phyloP scores from a whole-genome alignment of 768 basidiomycete species.

The Xerocomellus chrysenteron region DNA sequence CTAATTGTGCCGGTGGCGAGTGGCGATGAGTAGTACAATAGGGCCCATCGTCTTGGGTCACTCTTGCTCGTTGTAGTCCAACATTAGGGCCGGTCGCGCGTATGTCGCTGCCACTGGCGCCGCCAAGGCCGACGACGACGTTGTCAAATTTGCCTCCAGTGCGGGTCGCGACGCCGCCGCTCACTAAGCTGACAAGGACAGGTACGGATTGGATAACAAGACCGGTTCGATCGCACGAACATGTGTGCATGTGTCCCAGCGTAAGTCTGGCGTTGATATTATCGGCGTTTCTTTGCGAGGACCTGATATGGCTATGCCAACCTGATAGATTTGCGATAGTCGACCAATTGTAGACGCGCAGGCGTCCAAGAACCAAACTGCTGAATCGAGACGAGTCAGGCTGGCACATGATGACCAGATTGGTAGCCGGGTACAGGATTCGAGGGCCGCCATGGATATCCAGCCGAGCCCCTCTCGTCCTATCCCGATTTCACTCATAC shows the following conservation, averaged over 20 bases:
- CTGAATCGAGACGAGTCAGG: constrained; percentile 46
- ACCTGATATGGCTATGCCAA: constrained; percentile 18
- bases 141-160: constrained; percentile 11
- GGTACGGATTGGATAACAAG: constrained; percentile 4
- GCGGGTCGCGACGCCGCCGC: constrained; percentile 18
- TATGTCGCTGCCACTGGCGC: not conserved
- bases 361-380: constrained; percentile 16
- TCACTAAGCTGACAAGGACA: constrained; percentile 8
- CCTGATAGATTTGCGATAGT: constrained; percentile 24
- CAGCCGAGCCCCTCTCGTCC: constrained; percentile 47
- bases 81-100: constrained; percentile 25
- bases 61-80: not conserved
- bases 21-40: constrained; percentile 33
- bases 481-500: constrained; percentile 26
- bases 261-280: constrained; percentile 14
- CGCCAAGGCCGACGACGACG: constrained; percentile 10
- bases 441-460: constrained; percentile 31
- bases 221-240: constrained; percentile 8
- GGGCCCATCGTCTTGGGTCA: constrained; percentile 11
- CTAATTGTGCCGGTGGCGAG: constrained; percentile 33
- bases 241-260: not conserved
- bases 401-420: constrained; percentile 37
- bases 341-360: constrained; percentile 18
- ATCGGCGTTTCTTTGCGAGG: constrained; percentile 16
- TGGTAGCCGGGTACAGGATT: constrained; percentile 34